Conservation (phyloP, 305 asterid species). For the Salvia sclarea region DNA sequence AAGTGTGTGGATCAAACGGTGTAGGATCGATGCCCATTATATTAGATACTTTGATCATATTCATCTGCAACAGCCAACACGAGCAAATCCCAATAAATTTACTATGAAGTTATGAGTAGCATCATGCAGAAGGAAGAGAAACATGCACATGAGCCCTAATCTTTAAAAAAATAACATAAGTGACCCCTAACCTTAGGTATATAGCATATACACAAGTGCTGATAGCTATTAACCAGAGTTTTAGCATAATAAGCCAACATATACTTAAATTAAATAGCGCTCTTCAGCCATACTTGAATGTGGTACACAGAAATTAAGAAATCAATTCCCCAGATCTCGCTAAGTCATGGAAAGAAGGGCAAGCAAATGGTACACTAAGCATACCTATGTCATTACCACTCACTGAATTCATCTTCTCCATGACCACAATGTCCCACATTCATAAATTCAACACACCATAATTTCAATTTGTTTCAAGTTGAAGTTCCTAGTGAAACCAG, state of each 20-base stretch:
- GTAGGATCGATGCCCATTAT: slow-evolving; percentile 96
- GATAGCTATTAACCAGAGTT: not conserved
- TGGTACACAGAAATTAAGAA: not conserved
- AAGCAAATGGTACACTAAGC: not conserved
- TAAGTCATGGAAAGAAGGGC: not conserved
- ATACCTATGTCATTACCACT: not conserved
- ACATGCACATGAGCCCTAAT: not conserved
- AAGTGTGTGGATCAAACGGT: slow-evolving; percentile 88
- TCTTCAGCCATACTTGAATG: not conserved
- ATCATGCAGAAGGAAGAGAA: slow-evolving; percentile 10
- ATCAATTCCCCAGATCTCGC: not conserved
- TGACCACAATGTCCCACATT: not conserved
- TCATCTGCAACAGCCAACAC: slow-evolving; percentile 84
- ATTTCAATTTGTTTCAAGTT: not conserved
- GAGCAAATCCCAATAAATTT: slow-evolving; percentile 9
- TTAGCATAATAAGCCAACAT: not conserved
- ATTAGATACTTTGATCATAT: slow-evolving; percentile 96
- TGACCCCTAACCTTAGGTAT: slow-evolving; percentile 12
- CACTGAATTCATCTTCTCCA: not conserved
- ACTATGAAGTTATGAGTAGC: slow-evolving; percentile 6
- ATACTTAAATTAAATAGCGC: slow-evolving; percentile 9
- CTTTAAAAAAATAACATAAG: no score
- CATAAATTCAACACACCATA: not conserved
- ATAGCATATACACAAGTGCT: not conserved
- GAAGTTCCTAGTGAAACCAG: not conserved